These are phyloP conservation scores for Tricholoma bakamatsutake DNA, from an alignment of 768 basidiomycete genomes.

Conservation along the genomic window DNA sequence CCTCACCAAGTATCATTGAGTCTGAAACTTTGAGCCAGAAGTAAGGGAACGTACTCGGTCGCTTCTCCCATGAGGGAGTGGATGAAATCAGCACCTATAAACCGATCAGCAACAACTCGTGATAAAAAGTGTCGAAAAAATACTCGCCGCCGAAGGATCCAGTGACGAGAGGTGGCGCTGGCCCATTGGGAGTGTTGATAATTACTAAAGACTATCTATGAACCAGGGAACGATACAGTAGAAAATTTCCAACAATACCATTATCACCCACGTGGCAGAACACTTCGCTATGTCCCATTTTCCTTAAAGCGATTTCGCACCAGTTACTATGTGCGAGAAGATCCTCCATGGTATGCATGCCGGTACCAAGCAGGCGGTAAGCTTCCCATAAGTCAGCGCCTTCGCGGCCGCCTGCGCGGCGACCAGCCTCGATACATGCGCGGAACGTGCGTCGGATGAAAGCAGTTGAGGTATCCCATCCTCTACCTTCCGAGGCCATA, in stretches of 20 bases:
- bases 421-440: slow-evolving; percentile 63
- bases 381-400: slow-evolving; percentile 56
- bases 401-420: slow-evolving; percentile 49
- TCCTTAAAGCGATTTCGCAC: slow-evolving; percentile 68
- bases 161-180: slow-evolving; percentile 58
- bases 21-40: not conserved
- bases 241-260: slow-evolving; percentile 21
- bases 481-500: slow-evolving; percentile 62
- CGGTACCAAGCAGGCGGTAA: slow-evolving; percentile 66
- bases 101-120: not conserved
- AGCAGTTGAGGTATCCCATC: slow-evolving; percentile 73
- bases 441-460: slow-evolving; percentile 57
- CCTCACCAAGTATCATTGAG: slow-evolving; percentile 1
- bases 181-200: slow-evolving; percentile 49
- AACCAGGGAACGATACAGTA: not conserved
- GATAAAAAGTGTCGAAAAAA: not conserved
- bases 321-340: slow-evolving; percentile 76
- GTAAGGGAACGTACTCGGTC: slow-evolving; percentile 39
- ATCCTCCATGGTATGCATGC: slow-evolving; percentile 67
- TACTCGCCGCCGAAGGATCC: slow-evolving; percentile 55
- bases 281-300: slow-evolving; percentile 63
- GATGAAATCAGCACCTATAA: slow-evolving; percentile 51
- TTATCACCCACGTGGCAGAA: slow-evolving; percentile 78
- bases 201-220: slow-evolving; percentile 19
- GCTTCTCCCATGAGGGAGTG: slow-evolving; percentile 62